These are phyloP conservation scores for Tausonia pullulans DNA, from an alignment of 1,284 basidiomycete species.

Conservation along the genomic window DNA sequence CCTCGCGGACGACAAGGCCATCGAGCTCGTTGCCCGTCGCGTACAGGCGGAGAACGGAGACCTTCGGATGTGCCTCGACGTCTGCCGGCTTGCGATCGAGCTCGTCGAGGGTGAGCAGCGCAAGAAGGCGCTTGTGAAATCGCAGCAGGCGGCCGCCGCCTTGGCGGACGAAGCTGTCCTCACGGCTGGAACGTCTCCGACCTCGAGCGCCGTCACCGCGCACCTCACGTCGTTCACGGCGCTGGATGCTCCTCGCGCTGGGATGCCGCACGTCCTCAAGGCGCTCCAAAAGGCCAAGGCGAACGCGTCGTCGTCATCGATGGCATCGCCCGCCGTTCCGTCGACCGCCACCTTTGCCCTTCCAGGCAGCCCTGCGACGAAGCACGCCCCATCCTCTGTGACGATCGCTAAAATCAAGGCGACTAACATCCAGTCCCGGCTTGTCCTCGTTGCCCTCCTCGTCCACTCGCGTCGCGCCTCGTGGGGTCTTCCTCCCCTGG, in stretches of 20 bases:
- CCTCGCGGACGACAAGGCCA: conserved; percentile 31
- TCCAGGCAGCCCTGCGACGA: neutral
- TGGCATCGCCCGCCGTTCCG: neutral
- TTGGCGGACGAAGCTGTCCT: neutral
- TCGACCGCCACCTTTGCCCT: neutral
- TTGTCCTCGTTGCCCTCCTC: conserved; percentile 16
- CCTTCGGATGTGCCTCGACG: conserved; percentile 34
- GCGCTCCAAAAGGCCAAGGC: conserved; percentile 12
- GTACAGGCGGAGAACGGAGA: conserved; percentile 38
- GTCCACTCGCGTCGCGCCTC: conserved; percentile 12
- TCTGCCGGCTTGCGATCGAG: conserved; percentile 29
- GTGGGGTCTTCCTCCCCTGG: conserved; percentile 4
- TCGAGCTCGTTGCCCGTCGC: conserved; percentile 32
- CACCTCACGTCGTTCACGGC: conserved; percentile 1
- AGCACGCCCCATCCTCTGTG: neutral
- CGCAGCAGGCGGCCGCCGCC: no score
- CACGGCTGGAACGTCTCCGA: neutral
- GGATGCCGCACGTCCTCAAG: conserved; percentile 15
- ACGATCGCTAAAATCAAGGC: conserved; percentile 16
- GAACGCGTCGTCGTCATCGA: conserved; percentile 6
- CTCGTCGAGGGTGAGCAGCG: conserved; percentile 33
- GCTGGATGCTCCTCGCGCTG: conserved; percentile 5
- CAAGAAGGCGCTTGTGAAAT: conserved; percentile 21
- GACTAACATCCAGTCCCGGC: conserved; percentile 17
- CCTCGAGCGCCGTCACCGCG: neutral